Conservation (phyloP, 2,329 filamentous ascomycete genomes). For the Ascochyta viciae-villosae region DNA sequence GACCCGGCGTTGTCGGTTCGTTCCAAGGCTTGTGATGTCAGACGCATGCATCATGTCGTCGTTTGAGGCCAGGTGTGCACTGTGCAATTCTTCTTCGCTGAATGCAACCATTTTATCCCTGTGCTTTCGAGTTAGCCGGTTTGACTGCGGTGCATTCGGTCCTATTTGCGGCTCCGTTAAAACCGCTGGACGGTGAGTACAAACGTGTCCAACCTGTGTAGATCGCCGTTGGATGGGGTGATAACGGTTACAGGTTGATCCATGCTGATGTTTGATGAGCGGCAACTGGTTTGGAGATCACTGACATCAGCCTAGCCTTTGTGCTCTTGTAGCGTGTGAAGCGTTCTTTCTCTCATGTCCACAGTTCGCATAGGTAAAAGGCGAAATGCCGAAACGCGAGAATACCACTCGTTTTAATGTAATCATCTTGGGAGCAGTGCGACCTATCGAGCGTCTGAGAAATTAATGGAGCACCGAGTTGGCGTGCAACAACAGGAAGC, state of each 20-base stretch:
- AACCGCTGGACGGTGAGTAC: background rate
- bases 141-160: conserved; percentile 9
- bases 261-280: background rate
- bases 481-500: background rate
- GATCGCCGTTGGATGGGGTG: background rate
- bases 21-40: conserved; percentile 7
- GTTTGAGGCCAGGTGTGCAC: background rate
- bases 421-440: background rate
- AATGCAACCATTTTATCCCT: background rate
- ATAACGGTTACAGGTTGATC: background rate
- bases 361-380: background rate
- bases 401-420: background rate
- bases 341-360: background rate
- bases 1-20: conserved; percentile 6
- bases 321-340: background rate
- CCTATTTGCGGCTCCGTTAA: conserved; percentile 4
- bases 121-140: conserved; percentile 9
- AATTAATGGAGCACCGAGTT: background rate
- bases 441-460: background rate
- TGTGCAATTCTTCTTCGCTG: background rate
- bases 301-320: background rate
- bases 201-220: background rate
- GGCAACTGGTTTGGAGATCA: background rate
- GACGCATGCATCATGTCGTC: conserved; percentile 12
- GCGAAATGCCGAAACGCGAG: background rate